Evolutionary conservation across 2,329 filamentous ascomycete genomes (phyloP), one percentile per base, ranked within the genome.

Genomic region (Microsporum canis): DNA sequence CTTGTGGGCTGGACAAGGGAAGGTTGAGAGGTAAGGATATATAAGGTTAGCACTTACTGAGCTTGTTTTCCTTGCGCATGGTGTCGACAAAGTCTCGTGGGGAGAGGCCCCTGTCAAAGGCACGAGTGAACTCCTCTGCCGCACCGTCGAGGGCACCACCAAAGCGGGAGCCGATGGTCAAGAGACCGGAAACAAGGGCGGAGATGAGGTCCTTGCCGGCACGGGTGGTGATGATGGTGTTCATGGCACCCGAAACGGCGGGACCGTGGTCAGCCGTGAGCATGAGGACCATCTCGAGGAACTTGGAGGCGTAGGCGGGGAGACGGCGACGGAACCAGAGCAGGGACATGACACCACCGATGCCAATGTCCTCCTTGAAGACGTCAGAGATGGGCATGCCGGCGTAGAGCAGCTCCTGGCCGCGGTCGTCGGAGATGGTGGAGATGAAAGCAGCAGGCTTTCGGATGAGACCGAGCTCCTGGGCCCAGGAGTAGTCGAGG

Each of bases 201-300:
- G 87, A 91, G 81, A 99, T 97, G 69, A 99, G 81, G 75, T 99
- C 94, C 84, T 99, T 99, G 77, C 94, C 94, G 66, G 94, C 94
- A 88, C 94, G 89, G 63, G 94, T 99, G 65, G 94, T 99, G 76
- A 99, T 97, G 77, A 99, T 99, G 76, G 94, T 99, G 87, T 99
- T 99, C 94, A 99, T 99, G 77, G 94, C 94, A 84, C 94, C 94
- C 70, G 94, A 99, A 70, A 99, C 94, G 70, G 94, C 94, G 60
- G 94, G 94, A 79, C 94, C 94, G 86, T 99, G 94, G 75, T 99
- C 94, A 71, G 94, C 94, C 73, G 94, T 99, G 73, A 99, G 86
- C 94, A 99, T 99, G 77, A 99, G 92, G 68, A 99, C 94, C 94
- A 99, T 99, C 84, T 99, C 94, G 69, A 99, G 81, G 84, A 99